Percentiles rank a stretch among this genome's conserved stretches.
Conservation (phyloP, 2,329 filamentous ascomycete species). For the Thermothelomyces thermophilus region DNA sequence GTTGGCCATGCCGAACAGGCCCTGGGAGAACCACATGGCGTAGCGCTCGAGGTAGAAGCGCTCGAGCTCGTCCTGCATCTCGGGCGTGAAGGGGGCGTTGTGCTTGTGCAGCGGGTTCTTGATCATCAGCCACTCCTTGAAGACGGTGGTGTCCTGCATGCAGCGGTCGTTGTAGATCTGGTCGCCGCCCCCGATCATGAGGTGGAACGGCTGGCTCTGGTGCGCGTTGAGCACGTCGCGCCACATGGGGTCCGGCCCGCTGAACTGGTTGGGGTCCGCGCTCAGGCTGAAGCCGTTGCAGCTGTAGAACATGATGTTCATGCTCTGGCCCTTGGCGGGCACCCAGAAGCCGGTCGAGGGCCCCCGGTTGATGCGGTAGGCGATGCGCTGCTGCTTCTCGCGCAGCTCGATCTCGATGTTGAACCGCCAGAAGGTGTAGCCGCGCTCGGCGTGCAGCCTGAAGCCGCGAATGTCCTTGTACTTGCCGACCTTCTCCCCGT, state of each 20-base stretch:
- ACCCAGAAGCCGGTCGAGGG: constrained; percentile 93
- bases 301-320: constrained; percentile 99
- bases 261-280: constrained; percentile 72
- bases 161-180: constrained; percentile 93
- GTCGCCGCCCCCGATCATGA: constrained; percentile 95
- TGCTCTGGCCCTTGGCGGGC: constrained; percentile 71
- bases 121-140: constrained; percentile 77
- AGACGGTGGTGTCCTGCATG: constrained; percentile 65
- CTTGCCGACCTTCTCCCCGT: constrained; percentile 75
- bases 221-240: constrained; percentile 90
- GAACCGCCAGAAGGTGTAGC: constrained; percentile 95
- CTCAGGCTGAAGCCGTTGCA: constrained; percentile 91
- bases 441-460: constrained; percentile 75
- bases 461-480: constrained; percentile 78
- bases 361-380: constrained; percentile 90
- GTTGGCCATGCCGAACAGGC: constrained; percentile 84
- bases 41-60: constrained; percentile 83
- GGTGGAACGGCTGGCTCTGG: constrained; percentile 87
- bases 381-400: constrained; percentile 72
- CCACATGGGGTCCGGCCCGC: constrained; percentile 93
- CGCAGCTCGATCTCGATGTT: constrained; percentile 86
- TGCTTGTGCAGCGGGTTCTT: constrained; percentile 77
- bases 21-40: constrained; percentile 92
- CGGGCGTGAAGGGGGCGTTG: constrained; percentile 65
- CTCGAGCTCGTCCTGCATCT: constrained; percentile 86